phyloP scores from a whole-genome alignment of 441 rosid genomes.

The Gossypium aridum region DNA sequence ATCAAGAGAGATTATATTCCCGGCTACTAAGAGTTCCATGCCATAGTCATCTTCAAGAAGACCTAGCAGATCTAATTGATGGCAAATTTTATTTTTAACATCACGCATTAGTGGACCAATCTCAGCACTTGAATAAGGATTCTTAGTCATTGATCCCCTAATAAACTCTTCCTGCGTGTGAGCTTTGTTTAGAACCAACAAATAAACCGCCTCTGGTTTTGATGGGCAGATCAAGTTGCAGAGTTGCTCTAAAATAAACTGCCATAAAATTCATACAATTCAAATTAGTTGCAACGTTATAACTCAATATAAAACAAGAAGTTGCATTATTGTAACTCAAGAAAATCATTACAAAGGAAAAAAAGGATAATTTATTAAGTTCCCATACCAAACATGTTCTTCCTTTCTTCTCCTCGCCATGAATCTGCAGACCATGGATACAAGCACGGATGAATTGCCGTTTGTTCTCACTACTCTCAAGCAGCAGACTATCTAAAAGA shows the following conservation, averaged over 20 bases:
- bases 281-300: conserved; percentile 16
- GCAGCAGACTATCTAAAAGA: conserved; percentile 94
- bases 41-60: conserved; percentile 97
- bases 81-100: conserved; percentile 98
- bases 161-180: conserved; percentile 99
- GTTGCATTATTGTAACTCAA: neutral
- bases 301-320: conserved; percentile 2
- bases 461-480: conserved; percentile 98
- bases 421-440: conserved; percentile 91
- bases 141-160: conserved; percentile 99
- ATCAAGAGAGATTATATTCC: conserved; percentile 98
- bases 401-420: conserved; percentile 86
- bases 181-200: conserved; percentile 89
- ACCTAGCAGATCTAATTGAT: conserved; percentile 85
- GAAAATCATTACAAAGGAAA: neutral
- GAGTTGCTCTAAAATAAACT: conserved; percentile 99
- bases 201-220: conserved; percentile 85
- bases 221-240: conserved; percentile 99
- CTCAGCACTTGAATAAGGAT: conserved; percentile 98
- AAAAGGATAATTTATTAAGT: neutral
- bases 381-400: conserved; percentile 82
- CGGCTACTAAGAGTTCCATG: conserved; percentile 98
- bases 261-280: conserved; percentile 30
- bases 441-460: conserved; percentile 96
- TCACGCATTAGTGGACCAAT: conserved; percentile 99